These are phyloP conservation scores for Alternaria conjuncta DNA, from an alignment of 2,329 filamentous ascomycete genomes.

Conservation along the genomic window DNA sequence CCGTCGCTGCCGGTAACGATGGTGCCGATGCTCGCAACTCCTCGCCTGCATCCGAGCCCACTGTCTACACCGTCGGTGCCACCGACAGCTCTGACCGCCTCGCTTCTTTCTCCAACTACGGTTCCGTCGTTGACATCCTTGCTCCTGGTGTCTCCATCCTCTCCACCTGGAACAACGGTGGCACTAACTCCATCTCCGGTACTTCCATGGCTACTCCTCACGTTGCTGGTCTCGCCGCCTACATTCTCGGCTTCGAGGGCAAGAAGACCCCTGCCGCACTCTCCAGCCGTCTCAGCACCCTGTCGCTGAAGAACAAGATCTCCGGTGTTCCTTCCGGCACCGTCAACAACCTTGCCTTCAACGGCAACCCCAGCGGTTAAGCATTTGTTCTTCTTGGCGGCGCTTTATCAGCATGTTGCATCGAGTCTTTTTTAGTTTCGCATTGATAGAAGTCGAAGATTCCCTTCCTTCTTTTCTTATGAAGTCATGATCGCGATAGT, in stretches of 20 bases:
- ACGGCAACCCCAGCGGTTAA: conserved; percentile 51
- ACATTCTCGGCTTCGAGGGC: conserved; percentile 64
- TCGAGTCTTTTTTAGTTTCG: background rate
- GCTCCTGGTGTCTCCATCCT: conserved; percentile 52
- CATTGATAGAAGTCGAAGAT: background rate
- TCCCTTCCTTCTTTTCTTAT: conserved; percentile 8
- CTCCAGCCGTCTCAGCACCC: conserved; percentile 54
- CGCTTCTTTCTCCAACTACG: conserved; percentile 51
- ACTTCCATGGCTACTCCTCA: conserved; percentile 74
- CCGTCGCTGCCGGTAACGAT: conserved; percentile 51
- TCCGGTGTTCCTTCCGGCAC: conserved; percentile 55
- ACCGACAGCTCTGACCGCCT: conserved; percentile 45
- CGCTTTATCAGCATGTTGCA: background rate
- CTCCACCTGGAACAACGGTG: conserved; percentile 56
- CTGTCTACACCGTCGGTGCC: conserved; percentile 50
- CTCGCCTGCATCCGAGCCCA: conserved; percentile 49
- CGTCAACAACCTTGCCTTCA: conserved; percentile 63
- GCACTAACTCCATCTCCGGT: conserved; percentile 61
- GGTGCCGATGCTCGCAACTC: conserved; percentile 38
- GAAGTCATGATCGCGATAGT: conserved; percentile 7
- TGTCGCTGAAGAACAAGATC: conserved; percentile 52
- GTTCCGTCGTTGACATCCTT: conserved; percentile 47
- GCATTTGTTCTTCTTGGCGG: background rate
- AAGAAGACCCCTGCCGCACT: conserved; percentile 57
- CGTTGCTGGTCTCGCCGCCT: conserved; percentile 72